Percentiles rank a stretch among this genome's conserved stretches.
Evolutionary conservation across 441 rosid species (phyloP).

Genomic region (Populus hybrid): DNA sequence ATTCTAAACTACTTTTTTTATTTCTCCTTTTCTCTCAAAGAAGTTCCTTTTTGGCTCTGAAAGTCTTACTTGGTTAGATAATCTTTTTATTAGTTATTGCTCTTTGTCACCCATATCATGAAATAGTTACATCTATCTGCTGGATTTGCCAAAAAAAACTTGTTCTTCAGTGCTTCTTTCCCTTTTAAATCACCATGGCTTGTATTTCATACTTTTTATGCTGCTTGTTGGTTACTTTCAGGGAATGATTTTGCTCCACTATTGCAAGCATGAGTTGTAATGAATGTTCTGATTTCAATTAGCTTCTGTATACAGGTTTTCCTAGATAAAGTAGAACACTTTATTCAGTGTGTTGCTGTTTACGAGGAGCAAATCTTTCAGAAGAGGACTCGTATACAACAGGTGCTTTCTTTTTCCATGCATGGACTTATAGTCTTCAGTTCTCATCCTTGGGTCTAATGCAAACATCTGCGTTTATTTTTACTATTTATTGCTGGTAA

Average conservation of each 20-base stretch:
- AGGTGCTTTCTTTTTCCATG: constrained; percentile 40
- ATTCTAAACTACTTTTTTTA: background rate
- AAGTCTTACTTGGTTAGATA: background rate
- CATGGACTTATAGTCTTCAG: constrained; percentile 6
- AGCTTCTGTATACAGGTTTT: constrained; percentile 44
- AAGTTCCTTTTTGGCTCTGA: background rate
- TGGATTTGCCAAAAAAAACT: background rate
- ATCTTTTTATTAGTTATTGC: background rate
- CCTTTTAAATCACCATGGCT: background rate
- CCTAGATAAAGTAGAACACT: constrained; percentile 81
- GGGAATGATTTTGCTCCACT: background rate
- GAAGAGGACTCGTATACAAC: constrained; percentile 87
- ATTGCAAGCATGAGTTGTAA: background rate
- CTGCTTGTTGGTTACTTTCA: background rate
- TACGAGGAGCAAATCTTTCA: constrained; percentile 93
- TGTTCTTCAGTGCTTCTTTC: background rate
- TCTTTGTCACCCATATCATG: background rate
- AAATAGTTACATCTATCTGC: background rate
- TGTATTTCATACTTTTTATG: background rate
- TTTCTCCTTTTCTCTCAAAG: background rate
- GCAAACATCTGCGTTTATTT: background rate
- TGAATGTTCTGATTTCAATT: background rate
- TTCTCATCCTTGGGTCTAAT: background rate
- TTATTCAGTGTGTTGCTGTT: constrained; percentile 77
- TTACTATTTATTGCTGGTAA: background rate